Evolutionary conservation across 345 rosid species (phyloP).

Genomic region (Moricandia moricandioides): DNA sequence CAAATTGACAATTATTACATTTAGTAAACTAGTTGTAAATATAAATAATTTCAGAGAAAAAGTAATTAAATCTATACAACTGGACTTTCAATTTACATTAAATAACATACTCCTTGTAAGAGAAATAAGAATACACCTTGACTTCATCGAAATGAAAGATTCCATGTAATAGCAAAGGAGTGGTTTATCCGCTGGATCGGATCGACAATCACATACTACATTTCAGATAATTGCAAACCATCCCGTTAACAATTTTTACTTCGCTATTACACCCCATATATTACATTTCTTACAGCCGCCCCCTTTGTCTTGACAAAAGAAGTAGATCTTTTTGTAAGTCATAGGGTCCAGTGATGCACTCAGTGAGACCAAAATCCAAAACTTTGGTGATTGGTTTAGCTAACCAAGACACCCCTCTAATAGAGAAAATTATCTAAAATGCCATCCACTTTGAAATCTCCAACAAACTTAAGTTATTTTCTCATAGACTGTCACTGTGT

Average conservation of each 20-base stretch:
- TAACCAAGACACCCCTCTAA: constrained; percentile 9
- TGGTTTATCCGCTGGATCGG: background rate
- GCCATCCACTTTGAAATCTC: constrained; percentile 19
- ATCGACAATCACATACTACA: background rate
- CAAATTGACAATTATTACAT: constrained; percentile 1
- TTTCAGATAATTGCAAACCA: constrained; percentile 7
- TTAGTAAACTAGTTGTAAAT: constrained; percentile 3
- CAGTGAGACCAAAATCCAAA: constrained; percentile 23
- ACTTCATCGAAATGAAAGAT: constrained; percentile 28
- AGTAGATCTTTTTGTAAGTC: background rate
- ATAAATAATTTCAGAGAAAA: background rate
- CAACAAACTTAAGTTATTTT: constrained; percentile 1
- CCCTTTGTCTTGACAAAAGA: constrained; percentile 19
- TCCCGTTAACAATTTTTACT: background rate
- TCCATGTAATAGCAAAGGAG: background rate
- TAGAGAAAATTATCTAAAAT: background rate
- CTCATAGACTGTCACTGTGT: background rate
- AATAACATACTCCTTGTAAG: background rate
- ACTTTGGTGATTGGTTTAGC: background rate
- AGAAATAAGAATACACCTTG: constrained; percentile 20
- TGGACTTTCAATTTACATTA: background rate
- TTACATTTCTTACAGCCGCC: constrained; percentile 10
- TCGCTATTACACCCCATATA: constrained; percentile 4
- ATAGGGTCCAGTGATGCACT: constrained; percentile 23
- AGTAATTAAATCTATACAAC: background rate